Percentiles rank a stretch among this genome's conserved stretches.
Evolutionary conservation across 805 yeast species (phyloP).

Genomic region (Candida pseudoglaebosa): DNA sequence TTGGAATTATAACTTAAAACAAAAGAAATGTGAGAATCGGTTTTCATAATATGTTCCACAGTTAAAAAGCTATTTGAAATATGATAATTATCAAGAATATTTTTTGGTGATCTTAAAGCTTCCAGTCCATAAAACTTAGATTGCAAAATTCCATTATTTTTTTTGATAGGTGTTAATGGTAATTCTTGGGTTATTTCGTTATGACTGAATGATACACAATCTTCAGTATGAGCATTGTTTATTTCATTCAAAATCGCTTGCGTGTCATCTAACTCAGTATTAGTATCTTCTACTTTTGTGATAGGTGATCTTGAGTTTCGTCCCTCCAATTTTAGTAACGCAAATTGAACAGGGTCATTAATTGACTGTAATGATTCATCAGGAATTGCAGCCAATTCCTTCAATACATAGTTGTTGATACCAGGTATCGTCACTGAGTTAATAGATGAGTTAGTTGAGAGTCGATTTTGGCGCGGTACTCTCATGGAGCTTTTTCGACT

Average conservation of each 20-base stretch:
- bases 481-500: slow-evolving; percentile 14
- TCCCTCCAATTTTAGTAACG: slow-evolving; percentile 79
- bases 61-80: slow-evolving; percentile 26
- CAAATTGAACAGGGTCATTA: slow-evolving; percentile 68
- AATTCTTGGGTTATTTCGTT: slow-evolving; percentile 17
- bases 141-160: slow-evolving; percentile 3
- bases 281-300: slow-evolving; percentile 8
- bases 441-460: slow-evolving; percentile 13
- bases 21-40: slow-evolving; percentile 72
- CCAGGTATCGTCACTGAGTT: slow-evolving; percentile 54
- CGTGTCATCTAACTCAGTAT: slow-evolving; percentile 17
- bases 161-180: slow-evolving; percentile 29
- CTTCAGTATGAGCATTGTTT: slow-evolving; percentile 37
- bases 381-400: slow-evolving; percentile 76
- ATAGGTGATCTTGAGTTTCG: slow-evolving; percentile 22
- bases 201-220: slow-evolving; percentile 18
- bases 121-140: slow-evolving; percentile 10
- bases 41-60: slow-evolving; percentile 39
- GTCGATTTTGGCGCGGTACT: slow-evolving; percentile 4
- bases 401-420: slow-evolving; percentile 36
- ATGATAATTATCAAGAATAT: slow-evolving; percentile 33
- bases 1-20: slow-evolving; percentile 67
- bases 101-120: slow-evolving; percentile 22
- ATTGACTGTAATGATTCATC: slow-evolving; percentile 62
- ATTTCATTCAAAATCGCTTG: slow-evolving; percentile 37